Evolutionary conservation across 176 grass and related monocot species (phyloP).

Genomic region (Carex pumila): DNA sequence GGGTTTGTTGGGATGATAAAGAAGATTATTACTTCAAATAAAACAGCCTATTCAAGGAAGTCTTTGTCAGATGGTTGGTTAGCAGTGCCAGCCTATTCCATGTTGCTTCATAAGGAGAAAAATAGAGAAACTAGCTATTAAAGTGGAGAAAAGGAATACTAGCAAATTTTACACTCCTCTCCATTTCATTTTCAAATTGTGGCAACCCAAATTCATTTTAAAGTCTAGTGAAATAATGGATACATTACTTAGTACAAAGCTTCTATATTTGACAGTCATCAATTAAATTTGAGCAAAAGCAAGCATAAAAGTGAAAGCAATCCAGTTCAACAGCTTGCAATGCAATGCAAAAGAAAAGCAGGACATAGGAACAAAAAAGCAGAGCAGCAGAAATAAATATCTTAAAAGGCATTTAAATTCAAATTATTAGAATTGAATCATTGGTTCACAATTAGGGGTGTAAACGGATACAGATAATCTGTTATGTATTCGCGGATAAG

Average conservation of each 20-base stretch:
- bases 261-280: too few relatives aligned
- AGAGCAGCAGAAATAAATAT: too few relatives aligned
- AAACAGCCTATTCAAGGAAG: neutral
- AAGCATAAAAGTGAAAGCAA: too few relatives aligned
- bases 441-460: too few relatives aligned
- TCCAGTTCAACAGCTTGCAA: too few relatives aligned
- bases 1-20: conserved; percentile 21
- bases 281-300: too few relatives aligned
- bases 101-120: conserved; percentile 22
- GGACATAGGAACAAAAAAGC: too few relatives aligned
- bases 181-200: neutral
- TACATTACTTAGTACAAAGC: neutral
- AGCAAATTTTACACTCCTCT: neutral
- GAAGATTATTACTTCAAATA: conserved; percentile 2
- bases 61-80: conserved; percentile 20
- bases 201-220: neutral
- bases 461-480: too few relatives aligned
- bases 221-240: neutral
- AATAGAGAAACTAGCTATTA: neutral
- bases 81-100: conserved; percentile 9
- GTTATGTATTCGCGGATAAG: too few relatives aligned
- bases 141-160: neutral
- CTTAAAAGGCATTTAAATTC: too few relatives aligned
- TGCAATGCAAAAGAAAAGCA: too few relatives aligned
- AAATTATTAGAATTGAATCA: too few relatives aligned